Conservation (phyloP, 2,329 filamentous ascomycete species). For the Sporothrix humicola region DNA sequence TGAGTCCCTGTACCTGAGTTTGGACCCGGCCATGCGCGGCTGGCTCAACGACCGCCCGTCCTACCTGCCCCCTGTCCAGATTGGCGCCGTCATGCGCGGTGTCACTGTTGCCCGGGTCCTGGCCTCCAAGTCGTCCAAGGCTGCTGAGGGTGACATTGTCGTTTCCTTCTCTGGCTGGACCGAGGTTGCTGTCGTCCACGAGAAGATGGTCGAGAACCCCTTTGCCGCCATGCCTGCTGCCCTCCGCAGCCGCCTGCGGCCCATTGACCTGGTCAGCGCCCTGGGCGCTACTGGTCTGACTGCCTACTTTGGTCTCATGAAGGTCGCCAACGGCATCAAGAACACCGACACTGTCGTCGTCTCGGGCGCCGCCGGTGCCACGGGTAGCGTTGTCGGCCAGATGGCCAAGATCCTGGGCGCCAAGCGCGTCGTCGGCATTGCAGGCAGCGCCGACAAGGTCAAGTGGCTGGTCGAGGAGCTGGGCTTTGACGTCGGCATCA, state of each 20-base stretch:
- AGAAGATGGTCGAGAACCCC: constrained; percentile 44
- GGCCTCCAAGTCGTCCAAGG: constrained; percentile 54
- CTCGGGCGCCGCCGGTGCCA: constrained; percentile 69
- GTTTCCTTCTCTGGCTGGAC: constrained; percentile 60
- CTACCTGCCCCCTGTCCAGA: constrained; percentile 65
- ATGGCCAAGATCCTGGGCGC: constrained; percentile 68
- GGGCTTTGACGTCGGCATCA: constrained; percentile 70
- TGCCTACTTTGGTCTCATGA: constrained; percentile 69
- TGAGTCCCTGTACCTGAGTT: constrained; percentile 58
- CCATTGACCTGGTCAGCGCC: constrained; percentile 57
- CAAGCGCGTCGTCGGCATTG: constrained; percentile 58
- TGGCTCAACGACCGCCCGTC: constrained; percentile 59
- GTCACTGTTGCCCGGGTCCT: constrained; percentile 58
- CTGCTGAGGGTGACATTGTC: constrained; percentile 59
- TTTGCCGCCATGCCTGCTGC: constrained; percentile 32
- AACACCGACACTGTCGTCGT: constrained; percentile 70
- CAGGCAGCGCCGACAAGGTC: constrained; percentile 63
- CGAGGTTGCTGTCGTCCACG: constrained; percentile 59
- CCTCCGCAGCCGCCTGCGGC: constrained; percentile 40
- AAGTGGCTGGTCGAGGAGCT: constrained; percentile 67
- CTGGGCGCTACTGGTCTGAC: constrained; percentile 67
- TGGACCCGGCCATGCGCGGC: constrained; percentile 69
- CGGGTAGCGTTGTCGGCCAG: constrained; percentile 69
- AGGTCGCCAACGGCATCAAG: constrained; percentile 57
- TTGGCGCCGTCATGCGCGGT: constrained; percentile 66